Percentiles rank a stretch among this genome's conserved stretches.
These are phyloP conservation scores for Myxozyma neotropica DNA, from an alignment of 805 yeast genomes.

Conservation along the genomic window DNA sequence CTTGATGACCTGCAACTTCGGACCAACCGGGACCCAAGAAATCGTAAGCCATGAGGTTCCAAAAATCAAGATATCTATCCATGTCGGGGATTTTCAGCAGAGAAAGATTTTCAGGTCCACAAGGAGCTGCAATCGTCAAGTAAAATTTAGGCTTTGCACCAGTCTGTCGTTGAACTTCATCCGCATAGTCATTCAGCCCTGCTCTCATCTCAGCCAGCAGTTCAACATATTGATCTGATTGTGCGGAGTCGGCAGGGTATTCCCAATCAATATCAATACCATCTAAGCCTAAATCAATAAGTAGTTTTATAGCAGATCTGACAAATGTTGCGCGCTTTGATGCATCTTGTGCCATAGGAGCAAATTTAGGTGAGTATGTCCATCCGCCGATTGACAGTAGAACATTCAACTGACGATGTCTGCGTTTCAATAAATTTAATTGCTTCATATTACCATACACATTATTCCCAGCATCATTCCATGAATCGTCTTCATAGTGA, in stretches of 20 bases:
- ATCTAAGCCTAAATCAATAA: constrained; percentile 63
- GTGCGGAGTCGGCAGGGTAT: constrained; percentile 59
- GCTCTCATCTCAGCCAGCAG: constrained; percentile 49
- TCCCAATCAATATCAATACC: constrained; percentile 97
- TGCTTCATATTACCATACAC: constrained; percentile 55
- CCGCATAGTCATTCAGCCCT: constrained; percentile 49
- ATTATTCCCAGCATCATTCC: constrained; percentile 9
- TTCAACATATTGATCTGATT: constrained; percentile 50
- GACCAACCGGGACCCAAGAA: constrained; percentile 73
- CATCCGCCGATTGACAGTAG: constrained; percentile 86
- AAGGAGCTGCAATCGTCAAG: constrained; percentile 79
- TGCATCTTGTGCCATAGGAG: constrained; percentile 46
- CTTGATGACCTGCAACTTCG: constrained; percentile 60
- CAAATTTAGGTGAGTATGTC: constrained; percentile 52
- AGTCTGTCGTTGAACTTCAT: constrained; percentile 26
- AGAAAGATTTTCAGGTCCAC: constrained; percentile 47
- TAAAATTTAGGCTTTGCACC: constrained; percentile 41
- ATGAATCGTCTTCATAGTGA: constrained; percentile 16
- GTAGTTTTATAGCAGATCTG: constrained; percentile 49
- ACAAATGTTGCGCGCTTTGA: constrained; percentile 52
- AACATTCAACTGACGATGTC: constrained; percentile 51
- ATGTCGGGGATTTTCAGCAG: constrained; percentile 54
- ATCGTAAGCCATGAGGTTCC: constrained; percentile 94
- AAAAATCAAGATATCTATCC: constrained; percentile 61
- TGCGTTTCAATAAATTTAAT: constrained; percentile 51